Evolutionary conservation across 768 basidiomycete genomes (phyloP), one percentile per base, ranked within the genome.

Genomic region (Rhodotorula diobovata): DNA sequence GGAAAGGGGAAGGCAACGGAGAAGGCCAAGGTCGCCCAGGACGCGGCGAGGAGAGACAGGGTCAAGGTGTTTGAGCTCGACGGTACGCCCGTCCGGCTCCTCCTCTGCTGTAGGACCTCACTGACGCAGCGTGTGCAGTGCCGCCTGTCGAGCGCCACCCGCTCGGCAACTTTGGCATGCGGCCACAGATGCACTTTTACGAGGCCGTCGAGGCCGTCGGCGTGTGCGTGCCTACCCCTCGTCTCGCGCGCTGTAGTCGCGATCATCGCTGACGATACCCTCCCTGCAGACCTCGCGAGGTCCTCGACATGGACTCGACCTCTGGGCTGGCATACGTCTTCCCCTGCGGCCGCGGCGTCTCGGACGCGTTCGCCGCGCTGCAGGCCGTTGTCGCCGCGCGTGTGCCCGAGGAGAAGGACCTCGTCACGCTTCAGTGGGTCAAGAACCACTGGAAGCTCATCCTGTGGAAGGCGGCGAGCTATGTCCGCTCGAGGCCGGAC

Each of bases 381-480:
- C 39, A 64, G 23, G 53, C 63, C 5, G 53, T 82, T 28, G 62
- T 76, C 30, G 57, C 58, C 20, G 75, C 75, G 14, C 72, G 77
- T 7, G 61, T 56, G 0, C 93, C 91, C 72, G 79, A 77, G 4
- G 83, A 71, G 53, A 48, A 63, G 39, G 61, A 45, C 20, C 65
- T 91, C 34, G 90, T 86, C 5, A 90, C 87, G 15, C 82, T 86
- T 72, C 80, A 83, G 34, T 99, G 96, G 96, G 87, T 96, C 2
- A 86, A 89, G 61, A 97, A 97, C 76, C 93, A 96, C 76, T 99
- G 93, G 90, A 80, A 82, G 18, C 81, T 93, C 56, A 86, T 98
- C 41, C 84, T 99, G 7, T 99, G 96, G 96, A 99, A 99, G 81
- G 81, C 96, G 32, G 91, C 93, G 7, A 89, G 90, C 21, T 87